Conservation (phyloP, 176 grass and related monocot genomes). For the Oryza australiensis region DNA sequence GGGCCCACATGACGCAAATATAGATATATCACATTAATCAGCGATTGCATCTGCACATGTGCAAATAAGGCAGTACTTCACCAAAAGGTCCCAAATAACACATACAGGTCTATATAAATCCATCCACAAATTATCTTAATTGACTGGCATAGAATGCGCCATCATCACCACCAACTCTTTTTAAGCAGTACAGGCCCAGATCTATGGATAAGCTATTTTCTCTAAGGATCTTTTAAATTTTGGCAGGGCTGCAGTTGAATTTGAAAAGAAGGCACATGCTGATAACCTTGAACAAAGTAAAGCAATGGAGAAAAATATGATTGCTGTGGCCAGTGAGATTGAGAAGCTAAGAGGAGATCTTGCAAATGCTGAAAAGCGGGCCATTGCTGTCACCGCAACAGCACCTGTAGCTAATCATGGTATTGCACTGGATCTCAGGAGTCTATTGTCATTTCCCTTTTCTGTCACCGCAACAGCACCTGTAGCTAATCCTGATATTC, state of each 20-base stretch:
- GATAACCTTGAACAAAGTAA: conserved; percentile 88
- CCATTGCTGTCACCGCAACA: conserved; percentile 41
- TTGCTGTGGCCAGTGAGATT: conserved; percentile 71
- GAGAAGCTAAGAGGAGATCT: conserved; percentile 81
- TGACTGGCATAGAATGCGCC: not conserved
- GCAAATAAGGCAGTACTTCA: not conserved
- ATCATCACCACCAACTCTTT: not conserved
- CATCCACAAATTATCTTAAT: not conserved
- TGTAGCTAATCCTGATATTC: too few species aligned
- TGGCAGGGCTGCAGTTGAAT: conserved; percentile 81
- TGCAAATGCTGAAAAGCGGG: conserved; percentile 68
- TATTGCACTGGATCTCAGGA: conserved; percentile 41
- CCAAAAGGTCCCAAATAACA: not conserved
- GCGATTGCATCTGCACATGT: not conserved
- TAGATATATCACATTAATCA: not conserved
- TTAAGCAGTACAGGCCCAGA: not conserved
- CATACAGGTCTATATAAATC: not conserved
- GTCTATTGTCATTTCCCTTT: conserved; percentile 6
- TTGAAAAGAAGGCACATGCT: conserved; percentile 93
- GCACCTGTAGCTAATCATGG: conserved; percentile 64
- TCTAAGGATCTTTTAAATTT: conserved; percentile 25
- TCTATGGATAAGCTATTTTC: conserved; percentile 12
- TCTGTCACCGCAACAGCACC: too few species aligned
- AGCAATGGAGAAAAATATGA: conserved; percentile 81
- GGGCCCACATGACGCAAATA: not conserved